Percentiles rank a stretch among this genome's conserved stretches.
phyloP scores from a whole-genome alignment of 345 rosid species.

The Gossypioides kirkii region DNA sequence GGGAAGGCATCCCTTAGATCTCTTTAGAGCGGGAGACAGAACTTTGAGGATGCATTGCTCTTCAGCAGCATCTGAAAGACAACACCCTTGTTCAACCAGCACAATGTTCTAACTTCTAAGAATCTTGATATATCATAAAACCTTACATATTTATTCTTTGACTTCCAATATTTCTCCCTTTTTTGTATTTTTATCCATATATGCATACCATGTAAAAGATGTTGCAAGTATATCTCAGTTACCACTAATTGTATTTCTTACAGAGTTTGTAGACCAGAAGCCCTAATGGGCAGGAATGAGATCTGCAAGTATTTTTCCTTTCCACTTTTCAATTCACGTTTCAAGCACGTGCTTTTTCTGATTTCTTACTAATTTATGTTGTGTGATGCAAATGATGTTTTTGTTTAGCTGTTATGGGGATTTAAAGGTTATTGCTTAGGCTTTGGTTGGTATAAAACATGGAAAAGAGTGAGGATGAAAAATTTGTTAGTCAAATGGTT shows the following conservation, averaged over 20 bases:
- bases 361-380: background rate
- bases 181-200: background rate
- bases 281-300: background rate
- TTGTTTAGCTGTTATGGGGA: background rate
- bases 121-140: background rate
- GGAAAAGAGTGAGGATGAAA: no score
- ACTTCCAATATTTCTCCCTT: no score
- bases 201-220: background rate
- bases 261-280: background rate
- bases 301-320: background rate
- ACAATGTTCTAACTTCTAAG: no score
- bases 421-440: background rate
- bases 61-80: no score
- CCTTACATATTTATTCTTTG: background rate
- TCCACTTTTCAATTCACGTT: background rate
- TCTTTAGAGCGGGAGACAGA: no score
- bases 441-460: no score
- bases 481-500: no score
- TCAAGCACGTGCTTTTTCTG: no score
- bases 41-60: no score
- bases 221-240: background rate
- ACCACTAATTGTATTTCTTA: background rate
- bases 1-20: no score
- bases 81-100: no score
- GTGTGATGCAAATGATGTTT: background rate